Conservation (phyloP, 371 early-diverging fungal species). For the Mucor lusitanicus region DNA sequence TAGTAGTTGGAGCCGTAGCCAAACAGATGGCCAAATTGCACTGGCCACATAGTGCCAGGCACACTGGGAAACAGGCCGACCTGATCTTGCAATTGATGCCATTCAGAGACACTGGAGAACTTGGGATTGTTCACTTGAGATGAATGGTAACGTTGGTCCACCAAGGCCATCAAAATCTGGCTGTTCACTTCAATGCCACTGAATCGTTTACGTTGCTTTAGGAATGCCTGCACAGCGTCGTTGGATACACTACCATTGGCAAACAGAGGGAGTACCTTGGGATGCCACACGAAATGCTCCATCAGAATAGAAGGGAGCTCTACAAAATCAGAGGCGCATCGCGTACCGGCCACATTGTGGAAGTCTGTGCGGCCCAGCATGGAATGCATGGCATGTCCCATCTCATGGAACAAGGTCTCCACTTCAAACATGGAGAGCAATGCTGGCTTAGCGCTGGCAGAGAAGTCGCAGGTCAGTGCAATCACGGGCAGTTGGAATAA, state of each 20-base stretch:
- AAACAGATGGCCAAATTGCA: constrained; percentile 89
- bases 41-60: constrained; percentile 83
- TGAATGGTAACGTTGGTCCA: constrained; percentile 84
- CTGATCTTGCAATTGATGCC: constrained; percentile 57
- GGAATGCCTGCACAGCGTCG: constrained; percentile 51
- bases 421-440: constrained; percentile 74
- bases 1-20: constrained; percentile 95
- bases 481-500: constrained; percentile 77
- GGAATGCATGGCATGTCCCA: constrained; percentile 98
- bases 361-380: constrained; percentile 93
- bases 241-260: constrained; percentile 46
- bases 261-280: constrained; percentile 70
- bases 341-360: constrained; percentile 93
- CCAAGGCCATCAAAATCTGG: constrained; percentile 85
- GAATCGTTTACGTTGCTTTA: constrained; percentile 57
- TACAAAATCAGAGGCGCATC: constrained; percentile 94
- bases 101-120: constrained; percentile 55
- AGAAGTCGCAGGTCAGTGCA: constrained; percentile 77
- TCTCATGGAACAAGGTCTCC: constrained; percentile 97
- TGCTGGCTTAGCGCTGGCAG: constrained; percentile 37
- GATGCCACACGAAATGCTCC: constrained; percentile 86
- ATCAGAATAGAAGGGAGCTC: constrained; percentile 95
- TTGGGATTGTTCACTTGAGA: constrained; percentile 23
- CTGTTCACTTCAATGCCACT: constrained; percentile 79
- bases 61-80: constrained; percentile 67